Evolutionary conservation across 805 yeast genomes (phyloP).

Genomic region (Metschnikowia cerradonensis): DNA sequence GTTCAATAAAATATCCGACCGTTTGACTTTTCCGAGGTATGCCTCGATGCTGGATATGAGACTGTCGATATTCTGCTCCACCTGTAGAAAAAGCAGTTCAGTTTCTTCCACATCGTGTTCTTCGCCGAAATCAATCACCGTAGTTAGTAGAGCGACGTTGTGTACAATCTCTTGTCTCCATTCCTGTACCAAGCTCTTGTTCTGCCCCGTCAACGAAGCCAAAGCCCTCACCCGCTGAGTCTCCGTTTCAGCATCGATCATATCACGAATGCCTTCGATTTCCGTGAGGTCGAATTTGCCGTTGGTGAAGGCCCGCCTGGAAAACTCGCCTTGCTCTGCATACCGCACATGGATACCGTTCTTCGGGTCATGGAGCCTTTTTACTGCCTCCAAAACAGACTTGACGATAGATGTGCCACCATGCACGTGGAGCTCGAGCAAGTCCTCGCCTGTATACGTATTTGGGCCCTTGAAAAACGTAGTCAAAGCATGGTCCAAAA

Average conservation of each 20-base stretch:
- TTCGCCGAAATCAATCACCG: constrained; percentile 91
- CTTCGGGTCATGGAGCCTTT: constrained; percentile 44
- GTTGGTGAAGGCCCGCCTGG: constrained; percentile 80
- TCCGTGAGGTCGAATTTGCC: constrained; percentile 83
- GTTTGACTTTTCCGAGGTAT: constrained; percentile 44
- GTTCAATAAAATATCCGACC: constrained; percentile 58
- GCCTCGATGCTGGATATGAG: constrained; percentile 44
- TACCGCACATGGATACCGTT: constrained; percentile 50
- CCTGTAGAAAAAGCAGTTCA: constrained; percentile 48
- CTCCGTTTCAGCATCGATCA: constrained; percentile 94
- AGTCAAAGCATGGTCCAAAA: constrained; percentile 76
- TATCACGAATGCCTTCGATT: constrained; percentile 82
- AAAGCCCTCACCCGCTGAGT: constrained; percentile 74
- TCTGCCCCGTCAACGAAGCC: constrained; percentile 66
- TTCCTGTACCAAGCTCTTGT: constrained; percentile 45
- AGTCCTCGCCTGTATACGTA: constrained; percentile 90
- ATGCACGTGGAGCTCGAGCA: constrained; percentile 85
- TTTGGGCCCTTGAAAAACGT: constrained; percentile 67
- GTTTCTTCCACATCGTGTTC: constrained; percentile 79
- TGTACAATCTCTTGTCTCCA: constrained; percentile 72
- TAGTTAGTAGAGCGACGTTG: constrained; percentile 72
- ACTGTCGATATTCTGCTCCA: constrained; percentile 37
- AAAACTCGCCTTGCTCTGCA: constrained; percentile 93
- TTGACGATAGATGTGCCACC: constrained; percentile 87
- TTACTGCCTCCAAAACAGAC: constrained; percentile 63